Base-by-base conservation (phyloP, 2,329 filamentous ascomycete species). In the Rutstroemia sp. region DNA sequence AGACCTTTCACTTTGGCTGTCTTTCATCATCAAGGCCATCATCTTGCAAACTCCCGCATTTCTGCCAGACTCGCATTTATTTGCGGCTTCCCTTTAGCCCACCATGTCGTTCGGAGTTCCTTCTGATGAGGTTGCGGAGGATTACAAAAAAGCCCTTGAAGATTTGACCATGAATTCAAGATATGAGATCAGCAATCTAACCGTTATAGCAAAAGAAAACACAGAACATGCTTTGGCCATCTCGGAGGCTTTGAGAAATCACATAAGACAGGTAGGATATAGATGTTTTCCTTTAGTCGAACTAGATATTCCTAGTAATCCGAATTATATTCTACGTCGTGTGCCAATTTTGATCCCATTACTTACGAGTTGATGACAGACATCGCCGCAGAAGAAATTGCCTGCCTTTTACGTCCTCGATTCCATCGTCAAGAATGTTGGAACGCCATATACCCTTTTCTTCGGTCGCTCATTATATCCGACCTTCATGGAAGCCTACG, bases 401-500 rank as follows among this genome's bases (percentile, higher is more conserved):
- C 92, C 94, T 18, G 90, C 94, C n/a, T 80, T 99, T 27, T 99
- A 97, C 74, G 90, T 99, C 63, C 86, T 99, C 69, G 94, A 99
- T 74, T 97, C 92, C 16, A 92, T 99, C 60, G 92, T 95, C 70
- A 99, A 99, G 74, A 97, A 99, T 76, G 91, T 99, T 60, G 94
- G 94, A 59, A 96, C 92, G 0, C 94, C 94, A 7, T 99, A 99
- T 73, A 97, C 92, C 0, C 79, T 97, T 12, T 97, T 96, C 71
- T 88, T 99, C 62, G 90, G 92, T 52, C 86, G 90, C 42, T 92
- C 92, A 68, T 82, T 99, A 41, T 97, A 92, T 73, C 83, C 86
- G 65, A 97, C 90, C 4, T 99, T 96, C 70, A 96, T 97, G 91
- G 90, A 95, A 67, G 89, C 94, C 39, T 99, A 97, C 70, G 88